Conservation (phyloP, 2,329 filamentous ascomycete species). For the Aspergillus costaricaensis region DNA sequence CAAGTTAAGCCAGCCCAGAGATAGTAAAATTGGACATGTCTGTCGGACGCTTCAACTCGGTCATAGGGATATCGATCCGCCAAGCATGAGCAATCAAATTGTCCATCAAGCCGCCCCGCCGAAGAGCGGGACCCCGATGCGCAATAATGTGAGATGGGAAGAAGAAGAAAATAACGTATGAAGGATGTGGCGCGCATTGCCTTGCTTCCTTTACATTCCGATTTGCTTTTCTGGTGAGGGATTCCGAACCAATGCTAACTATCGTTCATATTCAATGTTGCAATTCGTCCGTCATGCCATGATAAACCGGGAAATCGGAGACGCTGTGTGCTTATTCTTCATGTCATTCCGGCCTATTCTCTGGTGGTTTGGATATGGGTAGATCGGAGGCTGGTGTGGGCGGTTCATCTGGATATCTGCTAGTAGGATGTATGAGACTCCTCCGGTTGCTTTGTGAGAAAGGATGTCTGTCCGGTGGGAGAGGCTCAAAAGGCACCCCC, state of each 20-base stretch:
- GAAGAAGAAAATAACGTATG: constrained; percentile 7
- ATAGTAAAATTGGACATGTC: constrained; percentile 14
- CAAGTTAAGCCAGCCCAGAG: constrained; percentile 15
- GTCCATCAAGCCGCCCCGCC: constrained; percentile 10
- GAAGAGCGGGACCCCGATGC: neutral
- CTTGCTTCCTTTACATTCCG: constrained; percentile 19
- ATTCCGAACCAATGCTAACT: constrained; percentile 33
- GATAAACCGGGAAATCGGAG: constrained; percentile 13
- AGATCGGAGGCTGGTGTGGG: constrained; percentile 22
- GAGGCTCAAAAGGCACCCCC: constrained; percentile 24
- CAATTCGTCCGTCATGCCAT: constrained; percentile 26
- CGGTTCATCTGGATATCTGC: constrained; percentile 26
- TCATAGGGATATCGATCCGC: constrained; percentile 11
- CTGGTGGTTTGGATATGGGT: constrained; percentile 22
- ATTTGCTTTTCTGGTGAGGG: constrained; percentile 14
- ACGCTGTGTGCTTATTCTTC: neutral
- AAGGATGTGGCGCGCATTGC: constrained; percentile 17
- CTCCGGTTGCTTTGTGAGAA: constrained; percentile 29
- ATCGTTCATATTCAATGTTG: constrained; percentile 32
- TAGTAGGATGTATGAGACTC: constrained; percentile 26
- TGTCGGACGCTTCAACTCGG: constrained; percentile 12
- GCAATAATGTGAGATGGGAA: constrained; percentile 2
- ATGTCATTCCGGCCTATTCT: constrained; percentile 24
- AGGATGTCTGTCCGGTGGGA: constrained; percentile 27
- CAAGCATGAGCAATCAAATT: constrained; percentile 17